A percentile compares a stretch with the other conserved stretches of the same genome.
Evolutionary conservation across 2,329 filamentous ascomycete species (phyloP).

Genomic region (Helotiales sp.): DNA sequence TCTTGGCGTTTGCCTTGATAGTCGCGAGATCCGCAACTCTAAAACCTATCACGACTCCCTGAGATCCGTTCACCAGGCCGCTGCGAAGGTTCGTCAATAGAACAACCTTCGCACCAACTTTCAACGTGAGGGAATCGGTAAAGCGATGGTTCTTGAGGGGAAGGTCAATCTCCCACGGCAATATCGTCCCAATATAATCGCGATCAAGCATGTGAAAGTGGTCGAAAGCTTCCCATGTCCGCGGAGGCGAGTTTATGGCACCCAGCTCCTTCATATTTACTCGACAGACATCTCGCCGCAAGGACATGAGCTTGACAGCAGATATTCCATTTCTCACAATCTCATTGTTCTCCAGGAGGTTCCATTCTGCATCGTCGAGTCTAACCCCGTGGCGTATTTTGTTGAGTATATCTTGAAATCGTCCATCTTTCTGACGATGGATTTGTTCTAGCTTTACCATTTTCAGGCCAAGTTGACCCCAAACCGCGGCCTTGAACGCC

Average conservation of each 20-base stretch:
- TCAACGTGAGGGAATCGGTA: constrained; percentile 18
- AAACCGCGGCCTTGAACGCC: constrained; percentile 31
- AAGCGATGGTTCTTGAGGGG: constrained; percentile 25
- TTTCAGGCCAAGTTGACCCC: constrained; percentile 23
- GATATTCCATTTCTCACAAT: constrained; percentile 15
- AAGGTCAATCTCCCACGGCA: constrained; percentile 13
- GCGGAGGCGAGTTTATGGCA: not conserved
- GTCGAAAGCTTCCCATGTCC: constrained; percentile 23
- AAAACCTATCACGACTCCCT: constrained; percentile 29
- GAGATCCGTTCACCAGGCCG: constrained; percentile 32
- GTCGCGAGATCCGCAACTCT: not conserved
- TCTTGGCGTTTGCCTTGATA: too few species aligned
- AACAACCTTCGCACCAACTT: constrained; percentile 31
- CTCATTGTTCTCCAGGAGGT: constrained; percentile 19
- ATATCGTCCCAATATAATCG: not conserved
- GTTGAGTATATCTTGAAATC: constrained; percentile 28
- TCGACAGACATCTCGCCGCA: constrained; percentile 19
- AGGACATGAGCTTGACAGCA: constrained; percentile 28
- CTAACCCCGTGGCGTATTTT: constrained; percentile 28
- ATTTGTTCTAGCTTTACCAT: constrained; percentile 31
- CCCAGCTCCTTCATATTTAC: constrained; percentile 8
- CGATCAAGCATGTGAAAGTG: not conserved
- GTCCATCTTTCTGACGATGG: constrained; percentile 30
- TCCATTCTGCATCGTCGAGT: constrained; percentile 25
- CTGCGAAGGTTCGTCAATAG: constrained; percentile 24